Conservation (phyloP, 495 filamentous ascomycete genomes). For the Tuber magnatum region DNA sequence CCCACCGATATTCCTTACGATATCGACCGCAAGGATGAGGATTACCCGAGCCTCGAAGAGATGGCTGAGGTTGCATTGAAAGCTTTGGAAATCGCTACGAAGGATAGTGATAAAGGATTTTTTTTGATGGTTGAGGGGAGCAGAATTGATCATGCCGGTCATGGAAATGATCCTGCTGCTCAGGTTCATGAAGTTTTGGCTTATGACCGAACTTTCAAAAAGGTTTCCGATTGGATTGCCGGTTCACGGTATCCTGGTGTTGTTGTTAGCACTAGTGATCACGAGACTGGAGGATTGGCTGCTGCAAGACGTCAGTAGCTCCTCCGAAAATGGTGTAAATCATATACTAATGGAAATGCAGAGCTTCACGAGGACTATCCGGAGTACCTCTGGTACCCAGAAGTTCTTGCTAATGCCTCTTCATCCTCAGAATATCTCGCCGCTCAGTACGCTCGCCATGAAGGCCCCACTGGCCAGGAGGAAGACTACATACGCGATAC, state of each 20-base stretch:
- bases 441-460: conserved; percentile 51
- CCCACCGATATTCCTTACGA: conserved; percentile 80
- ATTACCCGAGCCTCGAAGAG: conserved; percentile 83
- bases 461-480: conserved; percentile 34
- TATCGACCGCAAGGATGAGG: conserved; percentile 71
- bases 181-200: conserved; percentile 91
- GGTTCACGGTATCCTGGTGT: conserved; percentile 65
- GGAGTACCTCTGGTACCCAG: conserved; percentile 79
- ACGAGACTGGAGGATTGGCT: conserved; percentile 86
- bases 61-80: conserved; percentile 79
- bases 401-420: conserved; percentile 69
- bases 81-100: conserved; percentile 73
- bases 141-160: conserved; percentile 91
- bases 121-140: conserved; percentile 98
- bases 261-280: conserved; percentile 82
- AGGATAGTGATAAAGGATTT: conserved; percentile 82
- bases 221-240: conserved; percentile 76
- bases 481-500: conserved; percentile 34
- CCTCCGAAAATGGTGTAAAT: neutral
- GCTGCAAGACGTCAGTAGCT: conserved; percentile 61
- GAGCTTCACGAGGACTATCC: conserved; percentile 60
- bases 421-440: conserved; percentile 68
- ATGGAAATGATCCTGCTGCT: conserved; percentile 88
- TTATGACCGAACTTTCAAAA: conserved; percentile 78
- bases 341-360: conserved; percentile 17